These are phyloP conservation scores for Laetiporus sulphureus DNA, from an alignment of 1,284 basidiomycete genomes.

Conservation along the genomic window DNA sequence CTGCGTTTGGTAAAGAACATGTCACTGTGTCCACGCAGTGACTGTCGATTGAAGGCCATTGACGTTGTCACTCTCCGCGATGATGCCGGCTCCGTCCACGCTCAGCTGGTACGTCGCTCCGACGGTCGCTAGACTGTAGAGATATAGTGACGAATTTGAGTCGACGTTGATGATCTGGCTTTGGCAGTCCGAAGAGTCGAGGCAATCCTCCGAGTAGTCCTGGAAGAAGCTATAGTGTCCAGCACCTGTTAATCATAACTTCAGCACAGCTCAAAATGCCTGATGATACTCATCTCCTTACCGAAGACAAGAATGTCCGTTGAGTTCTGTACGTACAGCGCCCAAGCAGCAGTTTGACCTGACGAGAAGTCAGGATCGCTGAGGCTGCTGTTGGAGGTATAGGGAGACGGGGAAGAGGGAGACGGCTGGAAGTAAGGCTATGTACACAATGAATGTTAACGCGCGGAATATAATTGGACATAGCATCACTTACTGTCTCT, in stretches of 20 bases:
- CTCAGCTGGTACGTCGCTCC: slow-evolving; percentile 53
- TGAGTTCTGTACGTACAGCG: slow-evolving; percentile 45
- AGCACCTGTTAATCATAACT: slow-evolving; percentile 40
- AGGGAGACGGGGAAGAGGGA: slow-evolving; percentile 50
- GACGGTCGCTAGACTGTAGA: slow-evolving; percentile 64
- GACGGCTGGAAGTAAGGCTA: slow-evolving; percentile 51
- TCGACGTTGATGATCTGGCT: slow-evolving; percentile 54
- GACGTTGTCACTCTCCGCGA: slow-evolving; percentile 36
- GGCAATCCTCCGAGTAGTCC: slow-evolving; percentile 32
- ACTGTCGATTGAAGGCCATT: slow-evolving; percentile 60
- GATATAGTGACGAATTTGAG: slow-evolving; percentile 39
- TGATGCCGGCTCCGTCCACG: slow-evolving; percentile 40
- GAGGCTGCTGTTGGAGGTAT: slow-evolving; percentile 34
- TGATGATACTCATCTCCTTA: too few species aligned
- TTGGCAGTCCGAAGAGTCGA: slow-evolving; percentile 46
- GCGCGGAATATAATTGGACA: neutral
- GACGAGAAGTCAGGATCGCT: slow-evolving; percentile 45
- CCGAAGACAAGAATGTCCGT: slow-evolving; percentile 60
- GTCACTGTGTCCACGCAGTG: slow-evolving; percentile 48
- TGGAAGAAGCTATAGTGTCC: slow-evolving; percentile 68
- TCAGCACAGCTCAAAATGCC: too few species aligned
- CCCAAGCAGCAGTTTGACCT: slow-evolving; percentile 47
- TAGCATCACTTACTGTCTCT: slow-evolving; percentile 41
- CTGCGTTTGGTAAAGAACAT: too few species aligned
- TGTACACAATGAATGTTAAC: neutral